Base-by-base conservation (phyloP, 495 filamentous ascomycete species). In the Annulohypoxylon maeteangense region DNA sequence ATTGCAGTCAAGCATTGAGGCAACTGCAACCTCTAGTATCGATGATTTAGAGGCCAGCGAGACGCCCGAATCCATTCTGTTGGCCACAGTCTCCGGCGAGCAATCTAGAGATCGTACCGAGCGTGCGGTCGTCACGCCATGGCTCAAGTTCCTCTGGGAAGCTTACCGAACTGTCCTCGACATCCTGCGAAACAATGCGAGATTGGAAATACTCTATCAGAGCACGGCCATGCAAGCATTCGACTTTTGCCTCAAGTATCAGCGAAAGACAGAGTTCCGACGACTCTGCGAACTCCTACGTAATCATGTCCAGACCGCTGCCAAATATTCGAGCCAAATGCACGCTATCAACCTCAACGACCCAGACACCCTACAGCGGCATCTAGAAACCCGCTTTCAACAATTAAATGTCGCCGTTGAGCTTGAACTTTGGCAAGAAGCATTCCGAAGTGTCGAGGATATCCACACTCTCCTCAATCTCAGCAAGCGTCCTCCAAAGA, bases 131-230 rank as follows among this genome's bases (percentile, higher is more conserved):
- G 95, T 99, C 50, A 99, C 95, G 58, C 95, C 95, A 51, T 99
- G 96, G 95, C 88, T 99, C 71, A 99, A 99, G 84, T 99, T 99
- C 78, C 86, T 99, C 63, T 99, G 95, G 95, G 96, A 99, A 83
- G 97, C 95, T n/a, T 99, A 99, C 83, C 93, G 95, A 38, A 99
- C 95, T 58, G 95, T 99, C 38, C 87, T 99, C 72, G 95, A 99
- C 75, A 98, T 99, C 77, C 86, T 99, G 71, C 93, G 97, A 83
- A 99, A 99, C 87, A 99, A 99, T 86, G 96, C 95, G 36, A 91
- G 95, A 38, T 85, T 99, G 38, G 95, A 99, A 85, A 88, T 97
- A 38, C 96, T 98, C 87, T 99, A 99, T 82, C 95, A 99, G 87
- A 92, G 90, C 78, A 98, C 96, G 51, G 96, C 95, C 64, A 91